Conservation (phyloP, 208 protist species). For the Trypanosoma cruzi region DNA sequence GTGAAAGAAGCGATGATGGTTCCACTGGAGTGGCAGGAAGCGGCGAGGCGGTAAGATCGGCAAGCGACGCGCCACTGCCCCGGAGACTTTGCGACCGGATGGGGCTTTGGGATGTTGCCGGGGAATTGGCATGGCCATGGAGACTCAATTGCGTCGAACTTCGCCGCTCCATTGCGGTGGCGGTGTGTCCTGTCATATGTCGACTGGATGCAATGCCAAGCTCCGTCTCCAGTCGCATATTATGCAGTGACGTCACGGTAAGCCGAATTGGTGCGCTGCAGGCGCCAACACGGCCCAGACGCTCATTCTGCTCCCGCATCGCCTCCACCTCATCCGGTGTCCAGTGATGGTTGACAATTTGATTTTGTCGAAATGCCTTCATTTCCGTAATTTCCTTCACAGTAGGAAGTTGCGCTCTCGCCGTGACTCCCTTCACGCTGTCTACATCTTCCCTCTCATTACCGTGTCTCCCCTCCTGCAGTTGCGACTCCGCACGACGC, state of each 20-base stretch:
- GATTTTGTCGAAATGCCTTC: slow-evolving; percentile 35
- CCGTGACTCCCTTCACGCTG: slow-evolving; percentile 19
- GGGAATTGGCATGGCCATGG: no score
- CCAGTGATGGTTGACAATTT: slow-evolving; percentile 51
- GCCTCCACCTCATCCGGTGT: slow-evolving; percentile 47
- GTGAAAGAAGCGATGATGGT: slow-evolving; percentile 2
- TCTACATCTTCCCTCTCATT: slow-evolving; percentile 8
- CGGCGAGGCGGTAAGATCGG: slow-evolving; percentile 8
- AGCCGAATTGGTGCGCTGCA: slow-evolving; percentile 37
- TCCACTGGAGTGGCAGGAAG: background rate
- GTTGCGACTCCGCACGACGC: slow-evolving; percentile 26
- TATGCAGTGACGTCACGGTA: slow-evolving; percentile 22
- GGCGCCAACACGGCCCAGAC: slow-evolving; percentile 25
- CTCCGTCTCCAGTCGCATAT: slow-evolving; percentile 29
- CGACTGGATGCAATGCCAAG: slow-evolving; percentile 28
- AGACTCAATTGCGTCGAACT: background rate
- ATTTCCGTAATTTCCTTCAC: slow-evolving; percentile 43
- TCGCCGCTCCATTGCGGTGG: slow-evolving; percentile 26
- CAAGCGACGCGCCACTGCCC: slow-evolving; percentile 1
- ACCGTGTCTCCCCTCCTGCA: slow-evolving; percentile 20
- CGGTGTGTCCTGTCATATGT: slow-evolving; percentile 18
- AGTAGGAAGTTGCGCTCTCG: slow-evolving; percentile 50
- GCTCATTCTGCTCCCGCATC: slow-evolving; percentile 40
- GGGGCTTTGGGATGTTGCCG: background rate
- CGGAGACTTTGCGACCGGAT: background rate